Base-by-base conservation (phyloP, 2,329 filamentous ascomycete genomes). In the Alternaria panax region DNA sequence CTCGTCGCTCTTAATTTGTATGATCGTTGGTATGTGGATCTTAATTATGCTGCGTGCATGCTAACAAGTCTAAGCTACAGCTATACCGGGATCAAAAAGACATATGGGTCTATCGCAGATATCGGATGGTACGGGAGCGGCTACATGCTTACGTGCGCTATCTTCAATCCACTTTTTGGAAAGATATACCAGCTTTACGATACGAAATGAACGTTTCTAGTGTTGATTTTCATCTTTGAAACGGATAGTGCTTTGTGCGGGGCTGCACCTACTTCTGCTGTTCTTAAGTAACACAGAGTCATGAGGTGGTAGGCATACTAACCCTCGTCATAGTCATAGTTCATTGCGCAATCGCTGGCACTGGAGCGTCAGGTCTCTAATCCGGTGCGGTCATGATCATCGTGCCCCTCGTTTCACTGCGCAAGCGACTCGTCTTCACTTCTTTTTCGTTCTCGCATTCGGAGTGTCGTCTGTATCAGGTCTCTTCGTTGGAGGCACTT, bases 161-260 rank as follows among this genome's bases (percentile, higher is more conserved):
- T 77, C 9, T 82, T 84, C 57, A 82, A 84, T 56, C 78, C 81
- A 1, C 74, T 80, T 1, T 80, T 79, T 62, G 84, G 84, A 3
- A 80, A 81, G 41, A 67, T 80, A 2, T 85, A 83, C 70, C 81
- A 79, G 22, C 80, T 80, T 60, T 82, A 80, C 60, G 65, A 75
- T 2, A 72, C 76, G 1, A 82, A 82, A 64, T 69, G 61, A 34
- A 65, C 70, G 0, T 82, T 78, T 56, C 51, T 82, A 1, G 34
- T 67, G 5, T 67, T 72, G 2, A 74, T 82, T 14, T 41, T 76
- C 9, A 62, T 83, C 30, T 83, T 83, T 57, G 80, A 83, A 57
- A n/a, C 78, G 14, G 81, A 80, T 1, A 76, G 69, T 14, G 60
- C 79, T 9, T 68, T 83, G n/a, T 71, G 69, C 42, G 80, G 40